Evolutionary conservation across 2,329 filamentous ascomycete species (phyloP), one percentile per base, ranked within the genome.

Genomic region (Aspergillus arachidicola): DNA sequence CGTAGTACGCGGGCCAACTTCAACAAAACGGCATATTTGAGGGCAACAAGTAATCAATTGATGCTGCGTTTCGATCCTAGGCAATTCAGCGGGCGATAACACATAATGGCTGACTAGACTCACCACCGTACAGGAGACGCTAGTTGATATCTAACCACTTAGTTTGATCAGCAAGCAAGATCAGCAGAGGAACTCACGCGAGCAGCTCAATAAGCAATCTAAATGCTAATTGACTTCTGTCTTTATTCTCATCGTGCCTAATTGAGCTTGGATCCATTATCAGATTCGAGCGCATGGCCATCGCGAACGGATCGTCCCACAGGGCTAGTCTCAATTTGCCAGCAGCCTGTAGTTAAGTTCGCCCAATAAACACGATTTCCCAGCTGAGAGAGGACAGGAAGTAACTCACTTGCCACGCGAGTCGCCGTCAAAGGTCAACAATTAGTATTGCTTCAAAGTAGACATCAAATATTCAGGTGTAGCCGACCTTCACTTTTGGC

Each of bases 11-110:
- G 79, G 79, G 5, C 79, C 79, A 56, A 81, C 72, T 66, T 81
- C 79, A 51, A 81, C 70, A 34, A 78, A 68, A 16, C 76, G 69
- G 50, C 76, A 68, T 32, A 73, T 72, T 19, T 69, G 63, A 28
- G 65, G 59, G 4, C 72, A 7, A 23, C 65, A 23, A 50, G 61
- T 21, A 76, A 68, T 69, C 12, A 81, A 60, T 19, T 72, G 60
- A 59, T 80, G 71, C 64, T 81, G 79, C 2, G 79, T 80, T 41
- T 79, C 73, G 58, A 80, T 79, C 78, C 77, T 69, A 54, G n/a
- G 2, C 48, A 61, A 14, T 30, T 69, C 23, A 66, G 57, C 19
- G 2, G 21, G 36, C 34, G 4, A 7, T 16, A 12, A 30, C 28
- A 4, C 1, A 26, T n/a, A 23, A 30, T 16, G 12, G 11, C 14